A percentile compares a stretch with the other conserved stretches of the same genome.
Conservation (phyloP, 345 rosid species). For the Salix purpurea region DNA sequence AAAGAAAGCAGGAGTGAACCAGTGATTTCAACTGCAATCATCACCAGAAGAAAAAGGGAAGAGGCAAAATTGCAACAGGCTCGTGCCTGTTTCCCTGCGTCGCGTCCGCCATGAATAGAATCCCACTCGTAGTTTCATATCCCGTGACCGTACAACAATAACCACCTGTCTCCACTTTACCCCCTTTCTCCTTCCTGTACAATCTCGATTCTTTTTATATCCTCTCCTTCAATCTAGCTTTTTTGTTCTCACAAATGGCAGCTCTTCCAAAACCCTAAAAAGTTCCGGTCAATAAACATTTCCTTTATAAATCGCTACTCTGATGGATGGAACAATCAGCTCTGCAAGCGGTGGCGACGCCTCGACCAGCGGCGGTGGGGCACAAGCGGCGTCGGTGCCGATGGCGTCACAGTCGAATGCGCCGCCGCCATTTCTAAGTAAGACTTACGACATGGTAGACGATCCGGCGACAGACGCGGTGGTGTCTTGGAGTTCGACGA, state of each 20-base stretch:
- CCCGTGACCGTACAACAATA: conserved; percentile 5
- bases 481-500: conserved; percentile 76
- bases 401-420: conserved; percentile 30
- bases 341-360: conserved; percentile 18
- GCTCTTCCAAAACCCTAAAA: conserved; percentile 6
- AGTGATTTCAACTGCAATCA: not conserved
- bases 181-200: not conserved
- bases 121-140: not conserved
- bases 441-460: conserved; percentile 91
- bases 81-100: not conserved
- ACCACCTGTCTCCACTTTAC: not conserved
- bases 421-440: conserved; percentile 85
- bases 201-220: not conserved
- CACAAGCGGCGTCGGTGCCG: conserved; percentile 33
- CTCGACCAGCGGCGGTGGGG: conserved; percentile 22
- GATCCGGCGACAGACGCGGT: conserved; percentile 68
- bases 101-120: not conserved
- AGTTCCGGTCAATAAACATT: too few relatives aligned
- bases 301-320: not conserved
- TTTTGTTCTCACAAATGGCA: not conserved
- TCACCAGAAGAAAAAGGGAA: not conserved
- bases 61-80: not conserved
- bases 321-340: conserved; percentile 3
- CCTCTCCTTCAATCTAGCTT: conserved; percentile 9
- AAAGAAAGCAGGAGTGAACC: not conserved